These are phyloP conservation scores for Colletotrichum chlorophyti DNA, from an alignment of 2,329 filamentous ascomycete genomes.

Conservation along the genomic window DNA sequence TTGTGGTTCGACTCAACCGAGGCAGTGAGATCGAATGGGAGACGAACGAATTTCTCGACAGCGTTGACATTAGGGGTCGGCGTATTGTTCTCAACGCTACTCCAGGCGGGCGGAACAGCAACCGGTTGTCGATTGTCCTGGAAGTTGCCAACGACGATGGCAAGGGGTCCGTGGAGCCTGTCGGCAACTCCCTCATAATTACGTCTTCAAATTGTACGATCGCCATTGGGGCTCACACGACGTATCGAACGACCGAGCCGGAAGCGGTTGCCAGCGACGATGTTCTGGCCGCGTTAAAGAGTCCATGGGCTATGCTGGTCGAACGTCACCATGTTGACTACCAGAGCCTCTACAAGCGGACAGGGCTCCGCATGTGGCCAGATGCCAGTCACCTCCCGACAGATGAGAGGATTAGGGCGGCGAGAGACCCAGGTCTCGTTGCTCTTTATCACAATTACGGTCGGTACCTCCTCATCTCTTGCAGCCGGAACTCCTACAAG, in stretches of 20 bases:
- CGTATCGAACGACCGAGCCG: conserved; percentile 41
- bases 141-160: conserved; percentile 35
- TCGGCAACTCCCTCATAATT: conserved; percentile 44
- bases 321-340: conserved; percentile 32
- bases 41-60: conserved; percentile 51
- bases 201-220: conserved; percentile 43
- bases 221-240: conserved; percentile 46
- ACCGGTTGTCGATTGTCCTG: conserved; percentile 40
- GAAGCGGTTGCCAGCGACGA: conserved; percentile 35
- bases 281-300: conserved; percentile 31
- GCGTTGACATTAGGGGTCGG: conserved; percentile 34
- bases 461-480: conserved; percentile 30
- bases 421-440: conserved; percentile 33
- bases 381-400: conserved; percentile 31
- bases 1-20: conserved; percentile 41
- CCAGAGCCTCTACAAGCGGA: conserved; percentile 31
- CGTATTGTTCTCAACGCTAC: conserved; percentile 44
- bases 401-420: conserved; percentile 27
- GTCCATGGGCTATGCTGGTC: conserved; percentile 30
- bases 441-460: conserved; percentile 31
- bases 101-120: conserved; percentile 43
- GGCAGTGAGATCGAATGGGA: conserved; percentile 50
- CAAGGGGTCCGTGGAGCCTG: conserved; percentile 36
- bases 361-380: conserved; percentile 33
- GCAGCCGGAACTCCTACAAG: conserved; percentile 20